phyloP scores from a whole-genome alignment of 768 basidiomycete genomes.

The Rubroboletus satanas region DNA sequence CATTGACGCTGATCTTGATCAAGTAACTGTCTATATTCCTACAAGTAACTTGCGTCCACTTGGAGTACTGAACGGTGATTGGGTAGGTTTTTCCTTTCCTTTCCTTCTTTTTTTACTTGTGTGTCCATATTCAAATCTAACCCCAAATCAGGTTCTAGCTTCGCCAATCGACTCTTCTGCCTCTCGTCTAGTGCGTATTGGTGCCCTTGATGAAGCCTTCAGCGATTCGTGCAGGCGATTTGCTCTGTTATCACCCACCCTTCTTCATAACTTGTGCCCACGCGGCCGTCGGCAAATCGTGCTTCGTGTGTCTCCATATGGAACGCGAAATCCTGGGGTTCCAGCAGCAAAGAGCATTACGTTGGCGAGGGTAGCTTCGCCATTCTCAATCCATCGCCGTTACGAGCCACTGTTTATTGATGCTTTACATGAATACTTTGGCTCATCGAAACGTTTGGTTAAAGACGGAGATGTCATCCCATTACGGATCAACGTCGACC shows the following conservation, averaged over 20 bases:
- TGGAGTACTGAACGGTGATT: slow-evolving; percentile 71
- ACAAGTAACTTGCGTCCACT: slow-evolving; percentile 61
- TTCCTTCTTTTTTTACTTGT: neutral
- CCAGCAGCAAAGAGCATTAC: slow-evolving; percentile 69
- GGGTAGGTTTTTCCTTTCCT: slow-evolving; percentile 46
- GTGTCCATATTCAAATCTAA: neutral
- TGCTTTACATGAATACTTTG: slow-evolving; percentile 63
- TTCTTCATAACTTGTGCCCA: slow-evolving; percentile 51
- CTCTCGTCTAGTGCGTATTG: slow-evolving; percentile 54
- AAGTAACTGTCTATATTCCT: slow-evolving; percentile 57
- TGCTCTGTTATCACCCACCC: slow-evolving; percentile 39
- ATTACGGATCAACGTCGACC: slow-evolving; percentile 57
- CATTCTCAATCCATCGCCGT: slow-evolving; percentile 57
- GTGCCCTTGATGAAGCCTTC: slow-evolving; percentile 47
- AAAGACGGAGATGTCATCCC: slow-evolving; percentile 74
- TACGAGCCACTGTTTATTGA: slow-evolving; percentile 62
- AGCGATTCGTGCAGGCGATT: slow-evolving; percentile 35
- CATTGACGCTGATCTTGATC: slow-evolving; percentile 39
- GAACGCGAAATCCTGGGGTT: slow-evolving; percentile 52
- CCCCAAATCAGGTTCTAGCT: slow-evolving; percentile 46
- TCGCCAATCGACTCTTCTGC: slow-evolving; percentile 33
- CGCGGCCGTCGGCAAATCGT: slow-evolving; percentile 30
- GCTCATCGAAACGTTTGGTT: slow-evolving; percentile 48
- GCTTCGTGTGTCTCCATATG: slow-evolving; percentile 57
- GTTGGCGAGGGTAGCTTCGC: slow-evolving; percentile 77